Base-by-base conservation (phyloP, 768 basidiomycete genomes). In the Lactarius vividus region DNA sequence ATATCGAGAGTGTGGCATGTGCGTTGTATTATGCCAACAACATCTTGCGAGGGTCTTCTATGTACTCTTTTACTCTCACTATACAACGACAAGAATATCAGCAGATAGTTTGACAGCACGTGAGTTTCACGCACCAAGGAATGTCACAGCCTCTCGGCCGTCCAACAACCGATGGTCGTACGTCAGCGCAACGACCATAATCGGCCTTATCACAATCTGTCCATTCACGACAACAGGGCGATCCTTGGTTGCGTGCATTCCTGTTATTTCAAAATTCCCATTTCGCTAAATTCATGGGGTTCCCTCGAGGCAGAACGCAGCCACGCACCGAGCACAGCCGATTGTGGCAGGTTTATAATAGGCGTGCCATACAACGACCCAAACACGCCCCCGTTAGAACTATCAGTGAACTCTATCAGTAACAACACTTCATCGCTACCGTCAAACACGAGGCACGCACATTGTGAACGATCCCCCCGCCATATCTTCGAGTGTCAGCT, bases 371-470 rank as follows among this genome's bases (percentile, higher is more conserved):
- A 97, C 57, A 99, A 80, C 57, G 94, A 96, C 53, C 96, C 96
- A 73, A 99, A 99, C 75, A 99, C 96, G 72, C 96, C 96, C 54
- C 96, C 97, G 74, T 99, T 99, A 46, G 97, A 98, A 77, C 94
- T 96, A 68, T 28, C 67, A 42, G 64, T 53, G 49, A 56, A 46
- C 55, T 40, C 62, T 67, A 67, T 67, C 62, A 67, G 59, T 11
- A 59, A 57, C 53, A 35, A 33, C 33, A 23, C 40, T 52, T n/a
- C 7, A 4, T 23, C 40, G 44, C 52, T 54, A 33, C 53, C 61
- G 60, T 56, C 57, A 44, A 44, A 61, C 49, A 49, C 37, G 57
- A 55, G 37, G 57, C 42, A 80, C 89, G 69, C 71, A 94, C 94
- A 98, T 98, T 70, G 96, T 98, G 84, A 99, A 98, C n/a, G 94